phyloP scores from a whole-genome alignment of 768 basidiomycete species.

The Amyloporia xantha region DNA sequence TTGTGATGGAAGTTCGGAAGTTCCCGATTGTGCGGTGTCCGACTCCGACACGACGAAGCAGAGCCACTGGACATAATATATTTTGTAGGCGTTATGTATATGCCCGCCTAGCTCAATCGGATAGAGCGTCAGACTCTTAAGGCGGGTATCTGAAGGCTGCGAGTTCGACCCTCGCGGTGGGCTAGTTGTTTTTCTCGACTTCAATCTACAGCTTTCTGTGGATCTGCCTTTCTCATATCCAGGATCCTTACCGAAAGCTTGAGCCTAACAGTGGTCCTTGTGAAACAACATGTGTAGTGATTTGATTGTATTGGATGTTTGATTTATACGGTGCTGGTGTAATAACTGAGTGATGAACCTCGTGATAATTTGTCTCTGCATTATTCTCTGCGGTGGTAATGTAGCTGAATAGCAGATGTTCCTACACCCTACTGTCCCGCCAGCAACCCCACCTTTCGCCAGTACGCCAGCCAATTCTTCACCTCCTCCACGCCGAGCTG shows the following conservation, averaged over 20 bases:
- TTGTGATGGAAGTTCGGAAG: not conserved
- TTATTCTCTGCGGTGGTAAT: too few species aligned
- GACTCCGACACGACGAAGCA: not conserved
- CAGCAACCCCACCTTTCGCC: slow-evolving; percentile 27
- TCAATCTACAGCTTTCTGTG: not conserved
- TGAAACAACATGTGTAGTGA: not conserved
- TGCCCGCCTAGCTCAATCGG: slow-evolving; percentile 63
- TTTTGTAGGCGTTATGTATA: not conserved
- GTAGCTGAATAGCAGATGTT: too few species aligned
- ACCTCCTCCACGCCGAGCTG: not conserved
- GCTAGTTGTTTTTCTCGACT: slow-evolving; percentile 27
- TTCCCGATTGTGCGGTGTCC: not conserved
- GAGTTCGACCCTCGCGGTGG: slow-evolving; percentile 62
- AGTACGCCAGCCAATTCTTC: slow-evolving; percentile 29
- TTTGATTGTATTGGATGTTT: not conserved
- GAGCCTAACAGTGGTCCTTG: not conserved
- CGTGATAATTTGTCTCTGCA: not conserved
- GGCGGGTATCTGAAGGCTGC: slow-evolving; percentile 47
- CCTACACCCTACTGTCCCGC: too few species aligned
- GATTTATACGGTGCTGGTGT: too few species aligned
- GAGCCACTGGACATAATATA: not conserved
- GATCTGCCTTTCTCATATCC: not conserved
- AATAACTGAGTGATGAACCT: not conserved
- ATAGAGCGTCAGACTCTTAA: slow-evolving; percentile 65
- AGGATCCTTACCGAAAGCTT: too few species aligned